Evolutionary conservation across 352 stramenopile species (phyloP), one percentile per base, ranked within the genome.

Genomic region (Globisporangium solare): DNA sequence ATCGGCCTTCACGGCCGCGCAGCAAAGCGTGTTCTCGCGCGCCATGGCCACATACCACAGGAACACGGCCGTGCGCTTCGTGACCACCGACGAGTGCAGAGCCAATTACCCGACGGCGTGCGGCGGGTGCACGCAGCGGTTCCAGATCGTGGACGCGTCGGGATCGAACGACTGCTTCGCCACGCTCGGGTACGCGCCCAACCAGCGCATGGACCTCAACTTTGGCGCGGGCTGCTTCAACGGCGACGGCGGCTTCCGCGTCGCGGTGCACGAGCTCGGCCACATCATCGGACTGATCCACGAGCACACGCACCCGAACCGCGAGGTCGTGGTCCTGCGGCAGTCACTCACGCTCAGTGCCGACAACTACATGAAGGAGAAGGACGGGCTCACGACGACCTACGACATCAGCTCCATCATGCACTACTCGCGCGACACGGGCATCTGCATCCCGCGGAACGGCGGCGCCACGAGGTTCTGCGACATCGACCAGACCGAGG

Each of bases 331-430:
- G 18, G 66, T 81, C 39, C 52, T 81, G 21, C 72, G 68, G n/a
- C 59, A 58, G 37, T 57, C 64, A 35, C 59, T 81, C 42, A 81
- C 69, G 17, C 66, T 81, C 35, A 74, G 66, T n/a, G 55, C 68
- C 10, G 70, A 81, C 58, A 81, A 81, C 67, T 81, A 81, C 61
- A 64, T 76, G 56, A 72, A 74, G 48, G 65, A 75, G 37, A 55
- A 39, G 24, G 48, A 42, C 17, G 69, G 56, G 2, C 47, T 60
- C 32, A 69, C 54, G 39, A 71, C 70, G 1, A 1, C 54, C 39
- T 78, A 81, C 57, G 68, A 78, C 54, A 22, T 55, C 41, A 58
- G 58, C 13, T 81, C 72, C 14, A 49, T 81, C 53, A 81, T 81
- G 72, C 72, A 81, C 55, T 81, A 81, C 54, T 60, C 49, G 22